phyloP scores from a whole-genome alignment of 73 alveolate species.

The Paramecium sonneborni region DNA sequence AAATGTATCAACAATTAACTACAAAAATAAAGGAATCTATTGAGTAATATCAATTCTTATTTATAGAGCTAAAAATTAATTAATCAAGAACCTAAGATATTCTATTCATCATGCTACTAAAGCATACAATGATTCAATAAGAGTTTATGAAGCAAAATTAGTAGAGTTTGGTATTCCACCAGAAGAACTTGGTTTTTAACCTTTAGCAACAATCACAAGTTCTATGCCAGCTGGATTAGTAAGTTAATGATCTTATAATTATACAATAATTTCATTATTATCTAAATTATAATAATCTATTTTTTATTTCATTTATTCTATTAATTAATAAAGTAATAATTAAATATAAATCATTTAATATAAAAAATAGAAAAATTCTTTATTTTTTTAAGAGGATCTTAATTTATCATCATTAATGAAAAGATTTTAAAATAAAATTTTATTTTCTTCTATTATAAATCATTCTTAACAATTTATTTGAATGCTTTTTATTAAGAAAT shows the following conservation, averaged over 20 bases:
- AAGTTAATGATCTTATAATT: constrained; percentile 74
- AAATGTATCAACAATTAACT: constrained; percentile 75
- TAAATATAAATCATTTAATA: too few relatives aligned
- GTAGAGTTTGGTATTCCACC: constrained; percentile 97
- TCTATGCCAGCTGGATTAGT: constrained; percentile 98
- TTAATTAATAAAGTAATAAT: background rate
- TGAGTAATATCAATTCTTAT: constrained; percentile 41
- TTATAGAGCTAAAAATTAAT: constrained; percentile 75
- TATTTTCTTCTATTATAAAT: too few relatives aligned
- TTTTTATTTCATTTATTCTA: background rate
- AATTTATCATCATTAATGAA: too few relatives aligned
- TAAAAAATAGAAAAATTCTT: too few relatives aligned
- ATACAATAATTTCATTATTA: background rate
- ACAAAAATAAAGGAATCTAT: constrained; percentile 83
- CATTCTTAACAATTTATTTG: too few relatives aligned
- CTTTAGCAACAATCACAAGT: constrained; percentile 89
- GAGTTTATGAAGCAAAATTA: constrained; percentile 97
- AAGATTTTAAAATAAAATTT: too few relatives aligned
- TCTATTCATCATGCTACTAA: constrained; percentile 95
- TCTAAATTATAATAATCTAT: background rate
- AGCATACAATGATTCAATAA: constrained; percentile 97
- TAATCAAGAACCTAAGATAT: constrained; percentile 85
- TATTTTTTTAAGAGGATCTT: too few relatives aligned
- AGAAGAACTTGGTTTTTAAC: constrained; percentile 95
- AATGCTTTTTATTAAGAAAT: too few relatives aligned